Evolutionary conservation across 139 green algal species (phyloP), one percentile per base, ranked within the genome.

Genomic region (Gonium pectorale): DNA sequence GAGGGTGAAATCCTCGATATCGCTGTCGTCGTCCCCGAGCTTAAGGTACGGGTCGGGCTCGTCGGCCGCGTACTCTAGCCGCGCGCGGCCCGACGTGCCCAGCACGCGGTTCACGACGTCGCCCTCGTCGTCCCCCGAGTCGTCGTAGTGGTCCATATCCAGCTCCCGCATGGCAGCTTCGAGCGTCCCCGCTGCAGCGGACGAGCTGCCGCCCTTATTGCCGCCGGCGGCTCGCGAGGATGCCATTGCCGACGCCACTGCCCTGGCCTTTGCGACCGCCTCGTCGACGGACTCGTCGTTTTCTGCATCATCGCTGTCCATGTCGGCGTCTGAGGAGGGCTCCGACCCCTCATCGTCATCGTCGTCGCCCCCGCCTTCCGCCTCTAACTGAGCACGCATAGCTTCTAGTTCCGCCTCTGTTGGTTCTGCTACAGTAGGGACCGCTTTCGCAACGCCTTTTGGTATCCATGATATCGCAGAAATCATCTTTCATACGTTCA

Each of bases 121-220:
- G 3, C 88, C 80, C 21, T 91, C 71, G 6, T 89, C 93, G 46
- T 96, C 95, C 27, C 95, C 95, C 0, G 95, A 92, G 52, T 97
- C 90, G 79, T 98, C 95, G 64, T 99, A 99, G 66, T 96, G 72
- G 29, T 99, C 97, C 97, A 99, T 99, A 85, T 99, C 92, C 17
- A 99, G 91, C 89, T 99, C 96, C 11, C 90, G 93, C 80, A 99
- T 69, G 2, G 88, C 90, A 8, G 70, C 44, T 31, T 90, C 87
- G 0, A 90, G 24, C 3, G 35, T 40, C 19, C 67, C 31, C 15
- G 37, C 66, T 17, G 75, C 64, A 5, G 79, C 75, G 22, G 75
- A 22, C 1, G 56, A 33, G n/a, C 46, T 59, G 64, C 77, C 62
- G 81, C n/a, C n/a, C n/a, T n/a, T n/a, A n/a, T n/a, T n/a, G n/a